Evolutionary conservation across 129 eudicot species (phyloP).

Genomic region (Gnaphalium uliginosum): DNA sequence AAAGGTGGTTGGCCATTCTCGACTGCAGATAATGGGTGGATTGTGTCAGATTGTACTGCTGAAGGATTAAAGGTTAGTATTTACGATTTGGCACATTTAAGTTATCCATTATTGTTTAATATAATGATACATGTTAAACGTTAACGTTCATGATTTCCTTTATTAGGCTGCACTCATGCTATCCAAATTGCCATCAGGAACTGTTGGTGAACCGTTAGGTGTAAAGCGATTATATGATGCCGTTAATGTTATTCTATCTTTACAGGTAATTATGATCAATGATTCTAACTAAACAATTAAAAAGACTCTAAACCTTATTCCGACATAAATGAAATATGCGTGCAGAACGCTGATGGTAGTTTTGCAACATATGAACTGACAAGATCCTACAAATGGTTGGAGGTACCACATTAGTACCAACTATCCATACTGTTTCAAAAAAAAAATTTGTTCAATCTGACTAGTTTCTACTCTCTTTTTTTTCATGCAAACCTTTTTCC

Average conservation of each 20-base stretch:
- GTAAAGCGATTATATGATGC: slow-evolving; percentile 63
- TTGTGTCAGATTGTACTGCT: slow-evolving; percentile 93
- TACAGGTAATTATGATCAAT: slow-evolving; percentile 53
- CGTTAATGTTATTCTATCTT: slow-evolving; percentile 75
- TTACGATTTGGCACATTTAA: slow-evolving; percentile 7
- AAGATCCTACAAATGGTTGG: slow-evolving; percentile 89
- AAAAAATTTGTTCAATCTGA: background rate
- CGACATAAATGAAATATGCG: background rate
- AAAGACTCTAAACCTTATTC: too few species aligned
- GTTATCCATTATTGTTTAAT: slow-evolving; percentile 2
- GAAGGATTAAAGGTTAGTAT: slow-evolving; percentile 74
- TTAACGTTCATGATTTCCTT: background rate
- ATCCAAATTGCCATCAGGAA: slow-evolving; percentile 64
- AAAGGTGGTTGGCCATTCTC: slow-evolving; percentile 99
- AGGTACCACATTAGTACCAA: slow-evolving; percentile 55
- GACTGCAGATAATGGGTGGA: slow-evolving; percentile 96
- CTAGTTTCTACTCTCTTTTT: background rate
- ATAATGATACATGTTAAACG: too few species aligned
- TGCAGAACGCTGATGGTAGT: slow-evolving; percentile 78
- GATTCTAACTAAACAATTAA: too few species aligned
- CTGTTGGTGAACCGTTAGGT: slow-evolving; percentile 77
- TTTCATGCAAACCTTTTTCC: slow-evolving; percentile 25
- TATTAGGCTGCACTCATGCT: slow-evolving; percentile 67
- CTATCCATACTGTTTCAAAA: background rate
- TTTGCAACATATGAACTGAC: slow-evolving; percentile 96